Base-by-base conservation (phyloP, 2,329 filamentous ascomycete genomes). In the Diaporthe longicolla region DNA sequence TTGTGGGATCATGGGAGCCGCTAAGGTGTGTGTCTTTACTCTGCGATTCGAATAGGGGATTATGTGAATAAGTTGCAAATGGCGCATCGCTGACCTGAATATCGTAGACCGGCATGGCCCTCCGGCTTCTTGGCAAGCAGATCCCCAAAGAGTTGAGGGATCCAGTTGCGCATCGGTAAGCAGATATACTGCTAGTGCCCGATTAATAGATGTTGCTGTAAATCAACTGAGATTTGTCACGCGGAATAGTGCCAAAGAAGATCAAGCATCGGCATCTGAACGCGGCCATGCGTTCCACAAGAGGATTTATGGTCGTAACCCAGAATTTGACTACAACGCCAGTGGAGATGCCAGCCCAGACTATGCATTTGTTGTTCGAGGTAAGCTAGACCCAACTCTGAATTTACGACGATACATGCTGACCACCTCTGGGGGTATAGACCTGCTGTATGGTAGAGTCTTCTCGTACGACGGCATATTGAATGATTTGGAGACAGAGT, bases 301-400 rank as follows among this genome's bases (percentile, higher is more conserved):
- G 58, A 43, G 58, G 58, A 61, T 61, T 11, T 61, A 61, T 37
- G 58, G 37, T 4, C 35, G 58, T 6, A 61, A 61, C 24, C 58
- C 58, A 21, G 58, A 61, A 24, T 61, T 61, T n/a, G 58, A 61
- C 37, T 45, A 43, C 37, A 61, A 61, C 21, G 58, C 58, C 3
- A 61, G n/a, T 11, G 58, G 35, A 21, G 58, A 61, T 10, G 58
- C 58, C 1, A 61, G 58, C 58, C 58, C 58, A 29, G 58, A 61
- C 17, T 61, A 61, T 61, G 58, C 58, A 15, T 61, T 61, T 29
- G 58, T 61, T 45, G 58, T 61, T 13, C 58, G 58, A 21, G 58
- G 58, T 45, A 45, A 13, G 57, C 21, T 61, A 4, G 37, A 26
- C 5, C 37, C 8, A 8, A 6, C 5, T 5, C n/a, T 40, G 7